A percentile compares a stretch with the other conserved stretches of the same genome.
Evolutionary conservation across 139 green algal genomes (phyloP).

Genomic region (Eudorina sp.): DNA sequence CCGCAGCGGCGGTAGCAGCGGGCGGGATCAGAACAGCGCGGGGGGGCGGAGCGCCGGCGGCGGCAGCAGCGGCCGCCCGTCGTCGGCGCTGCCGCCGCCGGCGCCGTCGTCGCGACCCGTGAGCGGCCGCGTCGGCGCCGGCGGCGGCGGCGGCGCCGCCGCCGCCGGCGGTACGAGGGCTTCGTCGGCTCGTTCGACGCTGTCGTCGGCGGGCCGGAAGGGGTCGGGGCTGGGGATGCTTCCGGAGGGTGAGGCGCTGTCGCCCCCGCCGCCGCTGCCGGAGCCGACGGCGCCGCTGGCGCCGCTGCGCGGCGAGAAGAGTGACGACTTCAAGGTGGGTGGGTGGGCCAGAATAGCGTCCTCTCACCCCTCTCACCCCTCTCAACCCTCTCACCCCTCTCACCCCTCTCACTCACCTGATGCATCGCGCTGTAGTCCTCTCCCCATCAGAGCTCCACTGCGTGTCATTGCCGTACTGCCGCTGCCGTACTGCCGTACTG

Average conservation of each 20-base stretch:
- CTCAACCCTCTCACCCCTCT: too few relatives aligned
- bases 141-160: not conserved
- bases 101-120: not conserved
- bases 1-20: not conserved
- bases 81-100: not conserved
- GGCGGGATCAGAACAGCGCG: slow-evolving; percentile 16
- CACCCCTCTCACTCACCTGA: too few relatives aligned
- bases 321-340: slow-evolving; percentile 45
- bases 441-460: too few relatives aligned
- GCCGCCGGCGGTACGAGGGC: not conserved
- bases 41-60: not conserved
- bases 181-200: not conserved
- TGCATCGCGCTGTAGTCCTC: too few relatives aligned
- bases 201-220: not conserved
- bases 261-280: slow-evolving; percentile 27
- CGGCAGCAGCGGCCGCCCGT: not conserved
- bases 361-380: too few relatives aligned
- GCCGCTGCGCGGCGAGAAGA: slow-evolving; percentile 14
- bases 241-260: slow-evolving; percentile 3
- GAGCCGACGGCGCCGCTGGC: slow-evolving; percentile 22
- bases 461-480: too few relatives aligned
- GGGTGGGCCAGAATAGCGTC: too few relatives aligned
- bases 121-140: not conserved
- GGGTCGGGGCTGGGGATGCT: not conserved
- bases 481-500: too few relatives aligned